Evolutionary conservation across 1,139 yeast species (phyloP), one percentile per base, ranked within the genome.

Genomic region (Geotrichum macrosporum): DNA sequence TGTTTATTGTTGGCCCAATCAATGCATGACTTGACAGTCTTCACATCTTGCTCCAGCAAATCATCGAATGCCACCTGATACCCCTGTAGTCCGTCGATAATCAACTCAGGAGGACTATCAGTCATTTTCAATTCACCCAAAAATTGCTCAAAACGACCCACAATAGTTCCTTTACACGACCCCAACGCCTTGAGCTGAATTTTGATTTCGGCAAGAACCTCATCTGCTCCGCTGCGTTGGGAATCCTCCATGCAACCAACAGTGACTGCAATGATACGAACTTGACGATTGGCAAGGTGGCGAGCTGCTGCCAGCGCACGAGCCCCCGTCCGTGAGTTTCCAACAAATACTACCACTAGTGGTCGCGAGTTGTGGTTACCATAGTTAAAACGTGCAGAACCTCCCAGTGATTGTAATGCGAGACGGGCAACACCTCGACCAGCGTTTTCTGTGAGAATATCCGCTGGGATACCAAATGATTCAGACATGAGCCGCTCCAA

Each of bases 41-140:
- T 61, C 24, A 75, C 65, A 50, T 77, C 82, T 43, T 74, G 78
- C 44, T 66, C 76, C 58, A 72, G 65, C 44, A 75, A 59, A 48
- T 70, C 74, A 51, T 73, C 77, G 45, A 86, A 65, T 51, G 79
- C 84, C 39, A 79, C 78, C 57, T 85, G 94, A 55, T 79, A 84
- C 1, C 95, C 95, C 63, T 85, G 88, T 55, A 87, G 70, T 0
- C 88, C 94, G 63, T 87, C 96, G 27, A 87, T 61, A 12, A 87
- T 75, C 47, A 87, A 69, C 60, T 86, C 95, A 15, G 83, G 78
- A 0, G 95, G 95, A 0, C 87, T 77, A 43, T 82, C 84, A 41
- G 80, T 67, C 51, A 75, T 76, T 15, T 59, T 50, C 5, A 72
- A 59, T 13, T 68, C 58, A 13, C 66, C 67, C 13, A 61, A 59